phyloP scores from a whole-genome alignment of 2,329 filamentous ascomycete species.

The Hypocrella siamensis region DNA sequence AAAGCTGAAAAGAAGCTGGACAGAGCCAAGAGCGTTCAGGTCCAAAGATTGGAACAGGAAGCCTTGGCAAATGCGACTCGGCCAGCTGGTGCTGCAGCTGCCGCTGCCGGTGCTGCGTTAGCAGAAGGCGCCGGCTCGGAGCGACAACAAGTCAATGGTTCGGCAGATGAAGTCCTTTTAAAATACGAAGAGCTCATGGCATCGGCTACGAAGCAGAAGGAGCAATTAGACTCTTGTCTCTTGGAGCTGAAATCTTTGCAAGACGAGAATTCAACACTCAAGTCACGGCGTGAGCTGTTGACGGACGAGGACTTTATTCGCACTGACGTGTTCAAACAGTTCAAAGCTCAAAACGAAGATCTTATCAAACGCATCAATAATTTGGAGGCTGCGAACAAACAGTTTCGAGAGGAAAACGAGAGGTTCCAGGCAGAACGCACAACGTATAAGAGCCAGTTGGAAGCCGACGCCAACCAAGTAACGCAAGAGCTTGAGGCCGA shows the following conservation, averaged over 20 bases:
- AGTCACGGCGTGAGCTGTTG: slow-evolving; percentile 49
- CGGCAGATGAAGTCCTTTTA: slow-evolving; percentile 52
- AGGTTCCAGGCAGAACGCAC: slow-evolving; percentile 76
- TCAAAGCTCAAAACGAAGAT: slow-evolving; percentile 83
- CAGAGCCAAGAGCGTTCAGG: slow-evolving; percentile 71
- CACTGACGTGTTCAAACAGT: slow-evolving; percentile 83
- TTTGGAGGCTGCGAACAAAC: slow-evolving; percentile 74
- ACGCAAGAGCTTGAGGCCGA: slow-evolving; percentile 70
- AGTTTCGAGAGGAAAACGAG: slow-evolving; percentile 70
- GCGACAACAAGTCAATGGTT: slow-evolving; percentile 34
- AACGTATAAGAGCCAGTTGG: slow-evolving; percentile 63
- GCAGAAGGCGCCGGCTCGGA: slow-evolving; percentile 31
- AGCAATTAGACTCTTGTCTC: slow-evolving; percentile 69
- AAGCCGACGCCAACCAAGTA: slow-evolving; percentile 60
- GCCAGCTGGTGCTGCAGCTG: slow-evolving; percentile 14
- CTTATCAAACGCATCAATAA: slow-evolving; percentile 85
- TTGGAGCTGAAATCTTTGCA: slow-evolving; percentile 59
- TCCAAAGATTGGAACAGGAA: slow-evolving; percentile 84
- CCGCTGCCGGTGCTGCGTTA: slow-evolving; percentile 6
- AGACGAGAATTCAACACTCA: slow-evolving; percentile 66
- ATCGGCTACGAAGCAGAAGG: slow-evolving; percentile 66
- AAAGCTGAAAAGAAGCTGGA: slow-evolving; percentile 93
- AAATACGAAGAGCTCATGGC: slow-evolving; percentile 67
- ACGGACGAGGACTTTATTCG: slow-evolving; percentile 89
- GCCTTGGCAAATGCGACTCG: slow-evolving; percentile 54